Base-by-base conservation (phyloP, 345 rosid genomes). In the Hirschfeldia incana region DNA sequence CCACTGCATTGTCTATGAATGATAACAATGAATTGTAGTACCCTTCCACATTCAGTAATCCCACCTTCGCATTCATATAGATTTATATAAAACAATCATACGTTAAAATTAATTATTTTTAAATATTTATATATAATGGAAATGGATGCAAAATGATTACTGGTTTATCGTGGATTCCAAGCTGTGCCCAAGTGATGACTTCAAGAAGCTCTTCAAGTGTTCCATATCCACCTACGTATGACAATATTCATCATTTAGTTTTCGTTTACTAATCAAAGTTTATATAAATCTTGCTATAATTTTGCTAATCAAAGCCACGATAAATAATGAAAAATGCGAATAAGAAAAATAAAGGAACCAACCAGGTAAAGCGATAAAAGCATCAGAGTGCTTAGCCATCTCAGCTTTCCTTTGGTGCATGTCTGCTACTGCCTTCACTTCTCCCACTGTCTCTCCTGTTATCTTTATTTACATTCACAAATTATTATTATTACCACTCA, bases 351-450 rank as follows among this genome's bases (percentile, higher is more conserved):
- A 57, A 71, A 66, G 51, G 60, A 57, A 80, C 84, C 26, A 75
- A 91, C 96, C 96, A 42, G 96, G 96, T 64, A 91, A 79, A 77
- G 96, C 93, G 72, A 91, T 91, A 83, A 91, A 91, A 73, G 93
- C 93, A 81, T 91, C 90, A 70, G 96, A 85, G 60, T 81, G 89
- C 80, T 81, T 86, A 76, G 93, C 96, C 96, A 91, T 91, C 74
- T 89, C 96, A 60, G 93, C 96, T 76, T 91, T 91, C 75, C 96
- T 91, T 78, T 91, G 89, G 80, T 91, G 93, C 96, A 91, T 91
- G 78, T 82, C 92, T 66, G 96, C 86, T 26, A 91, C 96, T 30
- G 90, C 87, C 88, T 88, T 89, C 73, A 89, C 96, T 85, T 89
- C 93, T 68, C 96, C 96, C 11, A 91, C 92, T 15, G 96, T 85